These are phyloP conservation scores for Syzygium oleosum DNA, from an alignment of 345 rosid genomes.

Conservation along the genomic window DNA sequence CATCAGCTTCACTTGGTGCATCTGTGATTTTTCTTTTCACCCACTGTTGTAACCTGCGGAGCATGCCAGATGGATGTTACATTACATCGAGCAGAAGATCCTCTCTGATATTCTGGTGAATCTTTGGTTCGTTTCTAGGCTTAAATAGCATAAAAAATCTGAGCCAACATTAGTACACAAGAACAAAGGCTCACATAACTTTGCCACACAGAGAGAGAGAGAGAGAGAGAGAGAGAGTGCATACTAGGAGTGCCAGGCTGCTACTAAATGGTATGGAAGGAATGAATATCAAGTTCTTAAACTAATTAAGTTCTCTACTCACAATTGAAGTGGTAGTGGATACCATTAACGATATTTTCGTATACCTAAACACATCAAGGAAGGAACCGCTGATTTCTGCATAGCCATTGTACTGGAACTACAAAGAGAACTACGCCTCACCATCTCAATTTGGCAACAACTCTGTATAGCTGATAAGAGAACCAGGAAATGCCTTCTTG, in stretches of 20 bases:
- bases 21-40: slow-evolving; percentile 80
- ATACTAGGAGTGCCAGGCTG: not conserved
- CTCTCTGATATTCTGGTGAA: not conserved
- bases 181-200: not conserved
- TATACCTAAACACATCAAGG: not conserved
- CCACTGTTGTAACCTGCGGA: slow-evolving; percentile 94
- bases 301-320: not conserved
- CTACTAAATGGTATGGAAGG: not conserved
- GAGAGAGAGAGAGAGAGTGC: not conserved
- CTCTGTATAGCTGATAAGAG: not conserved
- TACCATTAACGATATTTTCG: not conserved
- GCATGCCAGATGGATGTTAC: not conserved
- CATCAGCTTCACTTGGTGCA: slow-evolving; percentile 90
- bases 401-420: not conserved
- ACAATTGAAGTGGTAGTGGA: not conserved
- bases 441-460: not conserved
- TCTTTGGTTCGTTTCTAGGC: not conserved
- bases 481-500: not conserved
- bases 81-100: not conserved
- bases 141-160: not conserved
- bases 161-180: not conserved
- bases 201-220: not conserved
- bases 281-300: not conserved
- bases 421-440: not conserved
- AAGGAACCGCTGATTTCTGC: not conserved